Evolutionary conservation across 129 eudicot species (phyloP).

Genomic region (Helianthus tuberosus): DNA sequence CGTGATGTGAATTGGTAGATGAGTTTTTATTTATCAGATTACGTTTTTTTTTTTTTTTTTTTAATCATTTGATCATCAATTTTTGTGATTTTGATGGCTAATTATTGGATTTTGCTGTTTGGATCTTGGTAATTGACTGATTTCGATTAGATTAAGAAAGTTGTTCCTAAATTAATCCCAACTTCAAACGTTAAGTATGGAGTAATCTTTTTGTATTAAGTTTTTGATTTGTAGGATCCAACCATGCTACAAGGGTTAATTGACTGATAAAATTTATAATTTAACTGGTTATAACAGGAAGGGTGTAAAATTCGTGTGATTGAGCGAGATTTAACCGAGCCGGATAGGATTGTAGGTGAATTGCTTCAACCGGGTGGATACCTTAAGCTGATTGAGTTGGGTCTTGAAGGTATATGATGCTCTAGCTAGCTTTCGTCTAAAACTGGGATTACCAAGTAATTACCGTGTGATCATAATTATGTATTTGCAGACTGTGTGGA

Average conservation of each 20-base stretch:
- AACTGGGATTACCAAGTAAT: not conserved
- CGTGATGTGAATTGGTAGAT: not conserved
- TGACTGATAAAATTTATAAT: not conserved
- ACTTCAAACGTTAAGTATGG: not conserved
- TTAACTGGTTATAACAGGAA: constrained; percentile 45
- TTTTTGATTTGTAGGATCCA: constrained; percentile 6
- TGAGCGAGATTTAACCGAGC: constrained; percentile 71
- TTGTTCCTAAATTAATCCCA: not conserved
- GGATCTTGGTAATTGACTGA: not conserved
- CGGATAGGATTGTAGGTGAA: constrained; percentile 77
- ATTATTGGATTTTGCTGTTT: constrained; percentile 16
- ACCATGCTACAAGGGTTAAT: not conserved
- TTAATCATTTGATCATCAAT: not conserved
- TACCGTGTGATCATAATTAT: not conserved
- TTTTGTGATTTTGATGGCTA: not conserved
- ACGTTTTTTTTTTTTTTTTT: not conserved
- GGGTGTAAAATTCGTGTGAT: constrained; percentile 62
- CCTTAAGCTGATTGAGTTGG: constrained; percentile 65
- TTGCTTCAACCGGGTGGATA: constrained; percentile 73
- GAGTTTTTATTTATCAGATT: not conserved
- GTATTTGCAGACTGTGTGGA: constrained; percentile 63
- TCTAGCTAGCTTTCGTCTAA: constrained; percentile 10
- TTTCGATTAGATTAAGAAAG: constrained; percentile 6
- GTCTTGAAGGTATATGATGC: constrained; percentile 54
- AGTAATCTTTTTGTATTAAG: not conserved